A percentile compares a stretch with the other conserved stretches of the same genome.
Conservation (phyloP, 208 protist genomes). For the Herpetomonas tarakana region DNA sequence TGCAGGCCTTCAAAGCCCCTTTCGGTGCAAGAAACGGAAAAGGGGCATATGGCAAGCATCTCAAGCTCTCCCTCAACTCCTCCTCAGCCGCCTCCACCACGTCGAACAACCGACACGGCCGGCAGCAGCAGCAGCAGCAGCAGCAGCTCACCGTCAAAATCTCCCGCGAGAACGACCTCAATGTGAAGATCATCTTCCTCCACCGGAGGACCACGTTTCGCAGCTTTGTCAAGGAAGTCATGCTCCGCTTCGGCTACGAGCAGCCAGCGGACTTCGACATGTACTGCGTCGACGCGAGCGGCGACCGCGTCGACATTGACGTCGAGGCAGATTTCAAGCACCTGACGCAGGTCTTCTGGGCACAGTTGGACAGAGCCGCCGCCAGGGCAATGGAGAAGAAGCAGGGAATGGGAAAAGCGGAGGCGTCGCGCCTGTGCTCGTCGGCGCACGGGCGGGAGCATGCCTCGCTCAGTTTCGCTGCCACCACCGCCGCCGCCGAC, state of each 20-base stretch:
- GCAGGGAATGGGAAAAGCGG: not conserved
- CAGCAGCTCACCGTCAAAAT: conserved; percentile 57
- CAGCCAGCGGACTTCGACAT: conserved; percentile 69
- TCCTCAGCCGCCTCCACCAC: no score
- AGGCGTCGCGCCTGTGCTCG: no score
- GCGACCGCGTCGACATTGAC: conserved; percentile 83
- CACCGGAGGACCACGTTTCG: conserved; percentile 33
- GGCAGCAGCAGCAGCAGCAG: no score
- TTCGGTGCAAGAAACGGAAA: no score
- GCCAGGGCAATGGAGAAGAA: not conserved
- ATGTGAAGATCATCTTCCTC: conserved; percentile 70
- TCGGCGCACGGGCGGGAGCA: no score
- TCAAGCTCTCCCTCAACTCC: no score
- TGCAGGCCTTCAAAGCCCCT: no score
- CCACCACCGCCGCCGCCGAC: not conserved
- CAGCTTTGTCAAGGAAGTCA: conserved; percentile 47
- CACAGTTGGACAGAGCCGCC: conserved; percentile 6
- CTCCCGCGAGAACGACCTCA: conserved; percentile 68
- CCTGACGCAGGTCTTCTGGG: conserved; percentile 37
- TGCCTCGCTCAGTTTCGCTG: no score
- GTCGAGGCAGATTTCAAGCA: conserved; percentile 54
- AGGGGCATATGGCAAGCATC: no score
- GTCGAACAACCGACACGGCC: no score
- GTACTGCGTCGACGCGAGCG: conserved; percentile 64
- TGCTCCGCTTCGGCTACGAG: conserved; percentile 63